These are phyloP conservation scores for Colletotrichum cuscutae DNA, from an alignment of 2,329 filamentous ascomycete species.

Conservation along the genomic window DNA sequence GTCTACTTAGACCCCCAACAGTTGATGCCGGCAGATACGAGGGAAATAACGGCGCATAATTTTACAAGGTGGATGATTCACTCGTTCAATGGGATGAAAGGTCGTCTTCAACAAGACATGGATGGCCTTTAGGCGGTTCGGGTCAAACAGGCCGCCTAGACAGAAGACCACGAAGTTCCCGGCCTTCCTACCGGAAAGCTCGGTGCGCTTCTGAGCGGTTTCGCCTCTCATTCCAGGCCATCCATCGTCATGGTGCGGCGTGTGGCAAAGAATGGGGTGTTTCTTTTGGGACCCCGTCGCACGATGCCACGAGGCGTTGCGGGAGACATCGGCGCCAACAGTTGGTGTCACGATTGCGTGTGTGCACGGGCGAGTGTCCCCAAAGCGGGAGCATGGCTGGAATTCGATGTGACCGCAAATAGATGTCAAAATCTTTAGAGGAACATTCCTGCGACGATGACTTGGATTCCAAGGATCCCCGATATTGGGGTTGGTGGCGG, in stretches of 20 bases:
- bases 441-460: not conserved
- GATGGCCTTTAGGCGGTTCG: not conserved
- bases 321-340: slow-evolving; percentile 8
- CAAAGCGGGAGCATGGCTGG: not conserved
- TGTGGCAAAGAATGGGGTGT: not conserved
- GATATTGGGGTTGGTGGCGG: not conserved
- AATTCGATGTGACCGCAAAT: slow-evolving; percentile 1
- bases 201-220: not conserved
- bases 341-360: slow-evolving; percentile 11
- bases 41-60: not conserved
- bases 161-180: not conserved
- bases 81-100: too few relatives aligned
- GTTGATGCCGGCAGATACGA: not conserved
- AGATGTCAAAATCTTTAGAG: not conserved
- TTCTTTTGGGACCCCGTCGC: slow-evolving; percentile 13
- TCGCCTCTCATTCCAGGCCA: not conserved
- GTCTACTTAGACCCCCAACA: not conserved
- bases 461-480: not conserved
- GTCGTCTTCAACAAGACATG: not conserved
- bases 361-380: slow-evolving; percentile 1
- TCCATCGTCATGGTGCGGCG: slow-evolving; percentile 26
- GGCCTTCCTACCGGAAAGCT: not conserved
- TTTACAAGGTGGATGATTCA: not conserved
- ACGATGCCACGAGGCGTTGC: slow-evolving; percentile 7
- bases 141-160: not conserved